These are phyloP conservation scores for Mariannaea elegans DNA, from an alignment of 2,329 filamentous ascomycete genomes.

Conservation along the genomic window DNA sequence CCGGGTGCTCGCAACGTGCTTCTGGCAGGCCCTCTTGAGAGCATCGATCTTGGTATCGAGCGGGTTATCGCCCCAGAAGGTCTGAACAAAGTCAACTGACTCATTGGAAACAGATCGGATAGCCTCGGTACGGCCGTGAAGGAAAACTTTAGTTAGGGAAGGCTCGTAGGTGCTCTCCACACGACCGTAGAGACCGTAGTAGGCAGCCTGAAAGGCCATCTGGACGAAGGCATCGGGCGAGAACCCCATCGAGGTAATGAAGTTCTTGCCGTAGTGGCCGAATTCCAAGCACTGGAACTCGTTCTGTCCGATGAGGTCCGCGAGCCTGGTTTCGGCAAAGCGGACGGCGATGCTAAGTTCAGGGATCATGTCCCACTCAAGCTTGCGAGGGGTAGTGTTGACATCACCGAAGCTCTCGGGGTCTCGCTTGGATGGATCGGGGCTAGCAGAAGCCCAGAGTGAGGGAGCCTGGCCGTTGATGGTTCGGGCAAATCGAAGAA, in stretches of 20 bases:
- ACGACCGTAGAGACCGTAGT: conserved; percentile 94
- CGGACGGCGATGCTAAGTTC: conserved; percentile 90
- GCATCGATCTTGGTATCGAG: conserved; percentile 85
- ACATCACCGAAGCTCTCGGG: conserved; percentile 93
- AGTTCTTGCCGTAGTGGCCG: conserved; percentile 90
- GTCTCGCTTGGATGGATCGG: conserved; percentile 91
- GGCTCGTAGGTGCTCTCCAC: conserved; percentile 97
- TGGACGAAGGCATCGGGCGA: conserved; percentile 98
- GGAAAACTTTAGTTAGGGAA: conserved; percentile 95
- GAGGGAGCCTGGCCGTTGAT: conserved; percentile 95
- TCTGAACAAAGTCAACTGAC: conserved; percentile 87
- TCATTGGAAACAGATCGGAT: conserved; percentile 87
- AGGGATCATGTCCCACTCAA: conserved; percentile 97
- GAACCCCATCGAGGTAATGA: conserved; percentile 96
- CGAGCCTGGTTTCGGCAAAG: conserved; percentile 93
- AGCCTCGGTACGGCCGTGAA: conserved; percentile 94
- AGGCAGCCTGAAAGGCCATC: conserved; percentile 98
- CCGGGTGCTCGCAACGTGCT: conserved; percentile 81
- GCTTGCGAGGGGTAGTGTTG: conserved; percentile 90
- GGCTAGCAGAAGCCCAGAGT: conserved; percentile 89
- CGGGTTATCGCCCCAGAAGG: conserved; percentile 93
- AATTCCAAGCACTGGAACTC: conserved; percentile 96
- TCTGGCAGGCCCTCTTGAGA: conserved; percentile 82
- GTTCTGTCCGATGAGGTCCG: conserved; percentile 95
- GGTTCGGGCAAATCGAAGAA: conserved; percentile 90